Evolutionary conservation across 2,329 filamentous ascomycete species (phyloP).

Genomic region (Colletotrichum sansevieriae): DNA sequence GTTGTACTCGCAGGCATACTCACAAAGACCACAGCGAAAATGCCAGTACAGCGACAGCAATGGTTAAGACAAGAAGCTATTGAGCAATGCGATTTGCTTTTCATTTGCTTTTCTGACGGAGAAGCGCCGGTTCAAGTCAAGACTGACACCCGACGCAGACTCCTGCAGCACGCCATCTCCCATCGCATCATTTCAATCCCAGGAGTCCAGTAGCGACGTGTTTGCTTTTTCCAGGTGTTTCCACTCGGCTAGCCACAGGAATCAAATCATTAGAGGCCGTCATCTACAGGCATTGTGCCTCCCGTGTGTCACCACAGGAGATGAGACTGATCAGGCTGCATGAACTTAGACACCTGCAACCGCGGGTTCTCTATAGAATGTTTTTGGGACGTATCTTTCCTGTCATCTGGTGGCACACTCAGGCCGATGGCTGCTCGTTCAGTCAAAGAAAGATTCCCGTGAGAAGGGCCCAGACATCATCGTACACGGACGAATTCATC

Average conservation of each 20-base stretch:
- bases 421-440: background rate
- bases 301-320: background rate
- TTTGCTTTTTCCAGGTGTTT: slow-evolving; percentile 9
- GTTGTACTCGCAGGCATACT: background rate
- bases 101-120: no score
- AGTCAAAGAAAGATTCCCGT: background rate
- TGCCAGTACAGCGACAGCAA: no score
- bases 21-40: no score
- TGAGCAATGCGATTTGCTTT: background rate
- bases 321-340: background rate
- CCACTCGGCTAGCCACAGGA: slow-evolving; percentile 4
- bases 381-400: background rate
- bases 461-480: background rate
- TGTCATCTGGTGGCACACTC: background rate
- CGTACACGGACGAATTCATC: background rate
- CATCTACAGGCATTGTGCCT: background rate
- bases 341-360: background rate
- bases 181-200: background rate
- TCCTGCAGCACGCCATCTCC: background rate
- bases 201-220: background rate
- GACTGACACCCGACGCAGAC: background rate
- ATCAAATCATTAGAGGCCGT: background rate
- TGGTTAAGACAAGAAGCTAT: no score
- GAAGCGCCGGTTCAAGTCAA: no score
- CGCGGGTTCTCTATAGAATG: background rate